These are phyloP conservation scores for Voacanga thouarsii DNA, from an alignment of 257 asterid species.

Conservation along the genomic window DNA sequence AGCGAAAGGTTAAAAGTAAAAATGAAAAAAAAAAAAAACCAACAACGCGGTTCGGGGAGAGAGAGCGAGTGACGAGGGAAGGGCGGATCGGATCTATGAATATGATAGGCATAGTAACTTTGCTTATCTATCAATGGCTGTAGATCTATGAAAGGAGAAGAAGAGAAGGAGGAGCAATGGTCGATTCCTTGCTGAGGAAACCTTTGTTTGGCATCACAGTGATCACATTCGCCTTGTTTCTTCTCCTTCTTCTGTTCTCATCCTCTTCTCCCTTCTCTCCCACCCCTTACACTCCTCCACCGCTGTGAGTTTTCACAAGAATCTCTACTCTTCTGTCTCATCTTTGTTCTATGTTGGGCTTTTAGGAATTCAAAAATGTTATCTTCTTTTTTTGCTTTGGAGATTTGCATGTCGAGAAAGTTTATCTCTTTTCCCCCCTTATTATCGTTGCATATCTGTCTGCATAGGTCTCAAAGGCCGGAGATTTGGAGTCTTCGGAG, in stretches of 20 bases:
- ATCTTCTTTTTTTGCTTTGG: slow-evolving; percentile 3
- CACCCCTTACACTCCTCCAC: slow-evolving; percentile 13
- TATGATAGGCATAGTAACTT: background rate
- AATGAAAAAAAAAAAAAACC: too few relatives aligned
- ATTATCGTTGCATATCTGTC: background rate
- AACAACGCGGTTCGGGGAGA: too few relatives aligned
- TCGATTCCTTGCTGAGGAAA: slow-evolving; percentile 54
- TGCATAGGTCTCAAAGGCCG: slow-evolving; percentile 51
- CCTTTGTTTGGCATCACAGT: slow-evolving; percentile 40
- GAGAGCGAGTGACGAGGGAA: background rate
- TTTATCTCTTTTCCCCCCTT: slow-evolving; percentile 5
- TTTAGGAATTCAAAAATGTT: background rate
- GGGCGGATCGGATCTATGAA: slow-evolving; percentile 9
- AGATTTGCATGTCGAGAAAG: background rate
- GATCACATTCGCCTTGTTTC: slow-evolving; percentile 36
- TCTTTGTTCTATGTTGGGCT: background rate
- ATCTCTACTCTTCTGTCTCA: background rate
- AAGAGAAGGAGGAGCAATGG: slow-evolving; percentile 27
- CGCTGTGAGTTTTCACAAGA: slow-evolving; percentile 41
- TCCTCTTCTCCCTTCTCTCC: slow-evolving; percentile 46
- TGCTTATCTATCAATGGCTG: background rate
- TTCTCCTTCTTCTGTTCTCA: slow-evolving; percentile 47
- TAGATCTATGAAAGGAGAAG: background rate
- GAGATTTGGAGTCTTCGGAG: slow-evolving; percentile 82
- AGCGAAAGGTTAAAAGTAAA: too few relatives aligned